phyloP scores from a whole-genome alignment of 257 asterid species.

The Pogostemon cablin region DNA sequence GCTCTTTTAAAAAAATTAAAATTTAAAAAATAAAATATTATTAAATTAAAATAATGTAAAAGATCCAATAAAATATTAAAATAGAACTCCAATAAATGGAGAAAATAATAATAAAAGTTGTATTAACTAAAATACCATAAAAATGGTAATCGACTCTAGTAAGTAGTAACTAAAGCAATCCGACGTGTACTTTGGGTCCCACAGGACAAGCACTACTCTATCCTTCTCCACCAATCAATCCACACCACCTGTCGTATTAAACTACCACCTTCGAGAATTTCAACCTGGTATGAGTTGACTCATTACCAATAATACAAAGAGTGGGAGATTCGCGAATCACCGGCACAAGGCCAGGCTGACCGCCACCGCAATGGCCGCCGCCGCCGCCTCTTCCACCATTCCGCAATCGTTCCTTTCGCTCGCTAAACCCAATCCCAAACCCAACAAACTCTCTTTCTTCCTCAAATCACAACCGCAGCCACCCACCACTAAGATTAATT shows the following conservation, averaged over 20 bases:
- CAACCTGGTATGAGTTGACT: slow-evolving; percentile 23
- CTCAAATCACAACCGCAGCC: slow-evolving; percentile 31
- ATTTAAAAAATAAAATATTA: too few species aligned
- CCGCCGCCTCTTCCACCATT: slow-evolving; percentile 46
- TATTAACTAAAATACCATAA: too few species aligned
- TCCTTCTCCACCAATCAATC: slow-evolving; percentile 11
- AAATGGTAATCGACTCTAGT: too few species aligned
- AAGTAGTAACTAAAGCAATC: not conserved
- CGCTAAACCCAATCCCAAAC: slow-evolving; percentile 42
- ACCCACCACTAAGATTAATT: slow-evolving; percentile 23
- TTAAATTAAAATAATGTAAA: too few species aligned
- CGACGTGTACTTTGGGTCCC: not conserved
- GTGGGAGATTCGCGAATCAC: not conserved
- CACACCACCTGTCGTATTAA: slow-evolving; percentile 24
- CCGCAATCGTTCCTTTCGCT: slow-evolving; percentile 51
- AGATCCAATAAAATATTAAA: too few species aligned
- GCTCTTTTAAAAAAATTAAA: too few species aligned
- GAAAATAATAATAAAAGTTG: too few species aligned
- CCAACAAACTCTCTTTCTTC: slow-evolving; percentile 23
- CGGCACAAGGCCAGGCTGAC: slow-evolving; percentile 25
- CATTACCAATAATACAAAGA: not conserved
- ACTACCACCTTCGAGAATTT: not conserved
- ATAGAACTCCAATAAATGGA: too few species aligned
- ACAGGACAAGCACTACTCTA: not conserved
- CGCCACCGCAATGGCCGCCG: slow-evolving; percentile 43